Evolutionary conservation across 2,329 filamentous ascomycete genomes (phyloP), one percentile per base, ranked within the genome.

Genomic region (Coccinonectria pachysandricola): DNA sequence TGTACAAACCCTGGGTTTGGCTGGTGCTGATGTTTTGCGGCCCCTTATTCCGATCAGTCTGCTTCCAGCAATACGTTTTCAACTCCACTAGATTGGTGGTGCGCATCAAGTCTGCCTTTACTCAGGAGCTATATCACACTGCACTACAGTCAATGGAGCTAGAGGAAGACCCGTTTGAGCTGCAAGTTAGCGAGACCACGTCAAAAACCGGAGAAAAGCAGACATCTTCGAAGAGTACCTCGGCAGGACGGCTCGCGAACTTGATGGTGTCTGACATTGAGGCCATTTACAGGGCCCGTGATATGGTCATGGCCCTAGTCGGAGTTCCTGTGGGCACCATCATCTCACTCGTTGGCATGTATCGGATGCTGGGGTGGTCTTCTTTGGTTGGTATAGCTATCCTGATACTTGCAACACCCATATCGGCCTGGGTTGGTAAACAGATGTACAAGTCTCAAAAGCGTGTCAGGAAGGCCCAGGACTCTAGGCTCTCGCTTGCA

Each of bases 241-340:
- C 67, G 4, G 59, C 65, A 6, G 66, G 67, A 10, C 56, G 64
- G 10, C 46, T 71, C 23, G 64, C 65, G 9, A 74, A 70, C 30
- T 54, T 75, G 27, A 72, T 74, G 65, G 64, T 68, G 7, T 66
- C 66, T 15, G 70, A 75, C 37, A 57, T 75, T 7, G 68, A 74
- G 28, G 64, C 67, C 15, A 58, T 75, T 16, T 65, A 57, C 31
- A 58, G 50, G 14, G 59, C 65, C 7, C 58, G 68, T 19, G 69
- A 75, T 35, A 49, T 70, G 7, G 50, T 72, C 21, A 52, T 66
- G 24, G 53, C 64, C 8, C 29, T 48, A 2, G 50, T 62, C 16
- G 64, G 65, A 9, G 52, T 64, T 4, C 59, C 68, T 3, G 46
- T 59, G 2, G 62, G 65, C 10, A 65, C 64, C 6, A 39, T 57